These are phyloP conservation scores for Microbotryomycetes sp. DNA, from an alignment of 1,284 basidiomycete genomes.

Conservation along the genomic window DNA sequence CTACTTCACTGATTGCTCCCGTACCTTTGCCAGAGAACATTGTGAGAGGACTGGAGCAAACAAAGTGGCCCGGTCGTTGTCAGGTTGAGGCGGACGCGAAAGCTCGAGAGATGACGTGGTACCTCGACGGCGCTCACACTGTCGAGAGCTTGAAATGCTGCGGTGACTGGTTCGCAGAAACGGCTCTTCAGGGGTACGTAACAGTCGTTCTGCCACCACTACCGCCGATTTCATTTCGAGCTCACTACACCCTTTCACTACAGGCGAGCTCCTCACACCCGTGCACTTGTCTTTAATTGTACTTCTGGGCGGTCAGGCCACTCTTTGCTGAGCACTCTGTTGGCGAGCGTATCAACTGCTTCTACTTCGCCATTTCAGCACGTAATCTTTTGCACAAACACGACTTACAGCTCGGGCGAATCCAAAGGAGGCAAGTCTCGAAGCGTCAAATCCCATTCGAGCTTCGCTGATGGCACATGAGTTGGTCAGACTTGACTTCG, in stretches of 20 bases:
- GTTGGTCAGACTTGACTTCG: constrained; percentile 59
- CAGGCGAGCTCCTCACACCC: constrained; percentile 33
- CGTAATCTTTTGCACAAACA: constrained; percentile 92
- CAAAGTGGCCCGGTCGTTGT: constrained; percentile 95
- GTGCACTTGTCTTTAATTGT: constrained; percentile 90
- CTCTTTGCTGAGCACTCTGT: constrained; percentile 60
- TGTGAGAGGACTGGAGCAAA: constrained; percentile 56
- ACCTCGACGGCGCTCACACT: constrained; percentile 93
- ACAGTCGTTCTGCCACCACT: no score
- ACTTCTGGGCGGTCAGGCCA: constrained; percentile 79
- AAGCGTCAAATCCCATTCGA: neutral
- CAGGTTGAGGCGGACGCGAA: constrained; percentile 63
- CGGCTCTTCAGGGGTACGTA: no score
- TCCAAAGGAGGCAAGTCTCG: constrained; percentile 74
- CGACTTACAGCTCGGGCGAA: constrained; percentile 79
- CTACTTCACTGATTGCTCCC: constrained; percentile 9
- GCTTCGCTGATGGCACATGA: neutral
- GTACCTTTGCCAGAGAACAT: constrained; percentile 51
- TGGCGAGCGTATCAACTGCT: constrained; percentile 44
- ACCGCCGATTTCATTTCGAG: no score
- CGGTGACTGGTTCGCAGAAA: constrained; percentile 63
- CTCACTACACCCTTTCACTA: no score
- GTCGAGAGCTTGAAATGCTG: constrained; percentile 81
- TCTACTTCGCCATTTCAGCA: constrained; percentile 58
- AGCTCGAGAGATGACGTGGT: constrained; percentile 60